Conservation (phyloP, 176 grass and related monocot species). For the Carex littledalei region DNA sequence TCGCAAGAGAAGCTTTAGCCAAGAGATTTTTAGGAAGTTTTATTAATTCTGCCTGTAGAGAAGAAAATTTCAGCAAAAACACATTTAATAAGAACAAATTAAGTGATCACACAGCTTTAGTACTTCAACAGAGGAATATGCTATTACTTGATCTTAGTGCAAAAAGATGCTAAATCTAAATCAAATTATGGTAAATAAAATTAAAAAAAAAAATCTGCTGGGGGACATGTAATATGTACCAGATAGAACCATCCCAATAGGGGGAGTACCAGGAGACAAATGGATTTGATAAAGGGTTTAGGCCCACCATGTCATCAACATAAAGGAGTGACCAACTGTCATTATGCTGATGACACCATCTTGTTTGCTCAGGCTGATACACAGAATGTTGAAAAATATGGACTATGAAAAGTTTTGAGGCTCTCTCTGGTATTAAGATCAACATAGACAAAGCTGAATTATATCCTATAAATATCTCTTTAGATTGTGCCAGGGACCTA, state of each 20-base stretch:
- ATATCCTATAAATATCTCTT: too few species aligned
- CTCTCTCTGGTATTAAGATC: too few species aligned
- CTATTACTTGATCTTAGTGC: background rate
- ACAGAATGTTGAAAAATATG: too few species aligned
- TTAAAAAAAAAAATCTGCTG: background rate
- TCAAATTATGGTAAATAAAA: background rate
- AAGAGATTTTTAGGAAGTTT: constrained; percentile 86
- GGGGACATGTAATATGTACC: background rate
- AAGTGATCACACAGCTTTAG: background rate
- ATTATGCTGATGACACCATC: too few species aligned
- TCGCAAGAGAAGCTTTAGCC: constrained; percentile 56
- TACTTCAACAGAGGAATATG: background rate
- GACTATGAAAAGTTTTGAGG: too few species aligned
- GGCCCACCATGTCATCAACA: too few species aligned
- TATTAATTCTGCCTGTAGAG: constrained; percentile 43
- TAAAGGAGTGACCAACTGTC: too few species aligned
- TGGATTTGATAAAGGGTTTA: too few species aligned
- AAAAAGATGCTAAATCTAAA: background rate
- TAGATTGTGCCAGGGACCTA: too few species aligned
- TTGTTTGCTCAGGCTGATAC: too few species aligned
- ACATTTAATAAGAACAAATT: background rate
- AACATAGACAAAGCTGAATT: too few species aligned
- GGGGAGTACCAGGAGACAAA: too few species aligned
- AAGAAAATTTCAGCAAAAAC: constrained; percentile 1
- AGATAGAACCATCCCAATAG: background rate